phyloP scores from a whole-genome alignment of 2,329 filamentous ascomycete genomes.

The Fusarium paranaense region DNA sequence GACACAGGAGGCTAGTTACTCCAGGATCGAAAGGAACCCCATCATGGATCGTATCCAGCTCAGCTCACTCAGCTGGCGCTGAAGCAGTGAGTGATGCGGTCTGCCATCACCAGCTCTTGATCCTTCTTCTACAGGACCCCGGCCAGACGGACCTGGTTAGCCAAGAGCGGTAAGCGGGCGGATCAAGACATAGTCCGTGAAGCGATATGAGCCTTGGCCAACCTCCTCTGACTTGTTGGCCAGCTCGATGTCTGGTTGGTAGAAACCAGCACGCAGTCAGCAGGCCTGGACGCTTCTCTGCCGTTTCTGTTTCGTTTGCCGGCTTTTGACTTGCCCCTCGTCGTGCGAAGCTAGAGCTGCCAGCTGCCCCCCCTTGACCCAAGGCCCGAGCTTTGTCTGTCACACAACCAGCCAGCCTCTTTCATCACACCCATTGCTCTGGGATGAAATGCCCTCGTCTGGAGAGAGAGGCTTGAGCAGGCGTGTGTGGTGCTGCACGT shows the following conservation, averaged over 20 bases:
- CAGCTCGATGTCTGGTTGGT: not conserved
- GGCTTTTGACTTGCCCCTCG: slow-evolving; percentile 12
- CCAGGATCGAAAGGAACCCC: not conserved
- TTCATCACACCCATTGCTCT: slow-evolving; percentile 26
- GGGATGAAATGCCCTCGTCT: slow-evolving; percentile 6
- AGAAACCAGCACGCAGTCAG: slow-evolving; percentile 24
- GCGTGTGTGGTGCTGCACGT: slow-evolving; percentile 3
- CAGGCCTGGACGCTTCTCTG: slow-evolving; percentile 26
- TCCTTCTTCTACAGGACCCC: not conserved
- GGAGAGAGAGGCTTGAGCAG: not conserved
- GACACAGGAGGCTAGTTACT: not conserved
- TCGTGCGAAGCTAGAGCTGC: slow-evolving; percentile 9
- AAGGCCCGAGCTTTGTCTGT: not conserved
- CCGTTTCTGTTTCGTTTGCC: slow-evolving; percentile 6
- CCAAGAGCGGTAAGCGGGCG: not conserved
- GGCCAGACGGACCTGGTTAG: not conserved
- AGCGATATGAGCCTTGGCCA: not conserved
- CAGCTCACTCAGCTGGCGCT: not conserved
- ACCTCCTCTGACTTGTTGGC: not conserved
- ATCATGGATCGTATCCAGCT: not conserved
- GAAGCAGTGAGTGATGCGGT: not conserved
- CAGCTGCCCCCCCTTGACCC: not conserved
- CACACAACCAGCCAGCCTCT: slow-evolving; percentile 13
- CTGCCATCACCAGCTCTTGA: not conserved
- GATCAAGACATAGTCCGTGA: not conserved